Conservation (phyloP, 768 basidiomycete genomes). For the Mycena venus region DNA sequence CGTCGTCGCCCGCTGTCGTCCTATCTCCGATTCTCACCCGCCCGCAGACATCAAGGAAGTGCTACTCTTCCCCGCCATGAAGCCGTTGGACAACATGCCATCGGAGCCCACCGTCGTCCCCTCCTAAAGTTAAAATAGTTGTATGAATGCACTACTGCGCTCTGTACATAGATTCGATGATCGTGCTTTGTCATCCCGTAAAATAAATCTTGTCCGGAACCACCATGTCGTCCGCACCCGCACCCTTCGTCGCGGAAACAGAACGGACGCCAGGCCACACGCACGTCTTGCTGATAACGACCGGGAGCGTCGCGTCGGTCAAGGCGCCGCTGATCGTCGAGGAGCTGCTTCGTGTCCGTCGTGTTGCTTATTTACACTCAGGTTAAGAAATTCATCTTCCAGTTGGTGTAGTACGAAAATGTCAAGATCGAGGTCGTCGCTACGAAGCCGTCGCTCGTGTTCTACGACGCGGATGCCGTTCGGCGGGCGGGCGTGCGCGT, state of each 20-base stretch:
- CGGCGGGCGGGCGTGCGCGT: constrained; percentile 68
- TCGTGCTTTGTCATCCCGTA: neutral
- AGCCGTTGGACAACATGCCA: constrained; percentile 74
- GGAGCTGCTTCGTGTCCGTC: constrained; percentile 72
- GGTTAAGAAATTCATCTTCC: neutral
- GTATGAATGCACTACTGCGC: neutral
- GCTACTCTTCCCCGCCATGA: constrained; percentile 97
- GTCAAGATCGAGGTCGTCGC: constrained; percentile 89
- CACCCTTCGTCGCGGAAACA: constrained; percentile 55
- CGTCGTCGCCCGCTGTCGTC: constrained; percentile 44
- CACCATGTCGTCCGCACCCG: constrained; percentile 23
- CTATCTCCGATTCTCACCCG: neutral
- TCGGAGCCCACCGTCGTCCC: constrained; percentile 42
- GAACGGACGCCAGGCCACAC: constrained; percentile 58
- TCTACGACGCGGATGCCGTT: constrained; percentile 74
- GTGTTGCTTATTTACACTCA: neutral
- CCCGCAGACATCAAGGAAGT: constrained; percentile 94
- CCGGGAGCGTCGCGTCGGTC: constrained; percentile 96
- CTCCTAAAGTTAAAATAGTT: constrained; percentile 12
- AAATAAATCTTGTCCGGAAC: neutral
- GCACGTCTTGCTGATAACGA: constrained; percentile 88
- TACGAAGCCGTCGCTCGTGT: constrained; percentile 82
- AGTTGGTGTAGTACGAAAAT: constrained; percentile 67
- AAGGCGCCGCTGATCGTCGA: constrained; percentile 92
- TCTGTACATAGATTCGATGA: neutral